Base-by-base conservation (phyloP, 345 rosid genomes). In the Pistacia vera region DNA sequence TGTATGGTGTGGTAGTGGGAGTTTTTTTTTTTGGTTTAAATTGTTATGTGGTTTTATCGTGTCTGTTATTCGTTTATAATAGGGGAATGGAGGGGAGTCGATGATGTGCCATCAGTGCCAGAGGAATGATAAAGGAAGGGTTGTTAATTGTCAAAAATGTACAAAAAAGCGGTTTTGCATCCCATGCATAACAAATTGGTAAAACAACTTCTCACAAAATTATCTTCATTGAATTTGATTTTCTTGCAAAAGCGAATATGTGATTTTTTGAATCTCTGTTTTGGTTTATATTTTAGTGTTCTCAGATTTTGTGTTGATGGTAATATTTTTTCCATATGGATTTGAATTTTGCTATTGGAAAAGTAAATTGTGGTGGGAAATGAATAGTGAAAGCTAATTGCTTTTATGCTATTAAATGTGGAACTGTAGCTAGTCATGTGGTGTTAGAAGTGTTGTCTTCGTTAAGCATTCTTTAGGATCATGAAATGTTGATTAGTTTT, bases 81-180 rank as follows among this genome's bases (percentile, higher is more conserved):
- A 30, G 33, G 33, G 33, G 33, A 41, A 7, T 68, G 17, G 70
- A 9, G 17, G 54, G 9, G 33, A 36, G 16, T 73, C 25, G 17
- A 30, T 36, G 55, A 90, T 77, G 87, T 91, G 95, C 67, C 93
- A 91, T 73, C 96, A 91, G 51, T 91, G 96, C 75, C 84, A 91
- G 75, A 70, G 90, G 61, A 87, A 77, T 63, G 92, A 89, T 61
- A 89, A 79, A 51, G 89, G 84, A 38, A 57, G 58, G 33, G 88
- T 86, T 77, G 89, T 84, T 62, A 62, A 86, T 33, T 91, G 93
- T 82, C 61, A 56, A 16, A 70, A 11, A 5, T 89, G 96, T 75
- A 72, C 44, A 11, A 72, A 52, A 22, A 89, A 86, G 83, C 92
- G 93, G 1, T 89, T 74, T 75, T 91, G 96, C 73, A 17, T 49